phyloP scores from a whole-genome alignment of 179 eudicot species.

The Carnegiea gigantea region DNA sequence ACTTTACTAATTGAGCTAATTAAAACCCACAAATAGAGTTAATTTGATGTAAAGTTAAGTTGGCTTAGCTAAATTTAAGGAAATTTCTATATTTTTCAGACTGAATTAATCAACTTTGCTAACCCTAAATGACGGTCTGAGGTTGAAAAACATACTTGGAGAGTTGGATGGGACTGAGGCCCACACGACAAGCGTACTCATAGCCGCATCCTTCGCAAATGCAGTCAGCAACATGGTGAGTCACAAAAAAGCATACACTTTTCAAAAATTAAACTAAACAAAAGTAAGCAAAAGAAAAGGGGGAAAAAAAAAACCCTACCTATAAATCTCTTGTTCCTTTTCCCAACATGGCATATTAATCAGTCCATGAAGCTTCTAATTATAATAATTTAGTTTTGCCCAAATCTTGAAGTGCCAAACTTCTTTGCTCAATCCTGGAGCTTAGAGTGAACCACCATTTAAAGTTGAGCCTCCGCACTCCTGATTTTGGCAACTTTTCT shows the following conservation, averaged over 20 bases:
- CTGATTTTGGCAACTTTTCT: constrained; percentile 4
- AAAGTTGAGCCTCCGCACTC: constrained; percentile 4
- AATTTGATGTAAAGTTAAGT: too few relatives aligned
- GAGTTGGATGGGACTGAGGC: not conserved
- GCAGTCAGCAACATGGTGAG: not conserved
- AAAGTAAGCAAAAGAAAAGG: not conserved
- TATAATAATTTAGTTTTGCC: not conserved
- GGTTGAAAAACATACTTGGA: not conserved
- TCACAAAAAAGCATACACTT: not conserved
- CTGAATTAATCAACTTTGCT: too few relatives aligned
- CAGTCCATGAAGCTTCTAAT: constrained; percentile 24
- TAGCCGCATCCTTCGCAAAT: constrained; percentile 18
- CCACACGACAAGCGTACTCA: constrained; percentile 5
- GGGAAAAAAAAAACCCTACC: not conserved
- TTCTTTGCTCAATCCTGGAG: not conserved
- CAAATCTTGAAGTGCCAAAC: constrained; percentile 3
- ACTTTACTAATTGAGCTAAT: too few relatives aligned
- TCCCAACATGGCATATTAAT: constrained; percentile 18
- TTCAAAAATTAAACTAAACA: not conserved
- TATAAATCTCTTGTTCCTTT: not conserved
- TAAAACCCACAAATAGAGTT: too few relatives aligned
- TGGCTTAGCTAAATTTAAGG: too few relatives aligned
- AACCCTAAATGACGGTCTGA: not conserved
- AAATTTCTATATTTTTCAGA: too few relatives aligned
- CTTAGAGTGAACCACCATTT: not conserved